Conservation (phyloP, 768 basidiomycete genomes). For the Boletus rubescentipes region DNA sequence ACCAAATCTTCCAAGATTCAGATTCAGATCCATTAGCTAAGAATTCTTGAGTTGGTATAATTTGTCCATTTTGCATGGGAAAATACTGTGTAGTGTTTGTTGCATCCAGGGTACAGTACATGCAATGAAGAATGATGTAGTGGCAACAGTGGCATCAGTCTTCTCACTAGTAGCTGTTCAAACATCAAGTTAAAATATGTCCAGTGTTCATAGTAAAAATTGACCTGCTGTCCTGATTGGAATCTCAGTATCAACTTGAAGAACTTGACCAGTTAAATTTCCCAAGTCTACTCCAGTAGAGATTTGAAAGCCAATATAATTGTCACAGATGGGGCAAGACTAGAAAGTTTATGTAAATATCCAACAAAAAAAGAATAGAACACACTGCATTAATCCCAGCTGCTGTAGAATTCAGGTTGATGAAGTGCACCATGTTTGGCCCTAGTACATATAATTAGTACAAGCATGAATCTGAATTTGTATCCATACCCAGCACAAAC, state of each 20-base stretch:
- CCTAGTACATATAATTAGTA: neutral
- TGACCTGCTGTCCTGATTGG: neutral
- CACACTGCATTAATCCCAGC: neutral
- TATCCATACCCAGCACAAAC: neutral
- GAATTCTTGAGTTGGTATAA: too few relatives aligned
- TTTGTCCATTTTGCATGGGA: neutral
- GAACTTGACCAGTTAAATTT: neutral
- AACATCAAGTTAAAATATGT: neutral
- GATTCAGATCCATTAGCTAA: neutral
- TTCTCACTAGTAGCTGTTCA: neutral
- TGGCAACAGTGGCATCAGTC: neutral
- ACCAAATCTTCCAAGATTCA: conserved; percentile 6
- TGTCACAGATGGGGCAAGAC: neutral
- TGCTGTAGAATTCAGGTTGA: too few relatives aligned
- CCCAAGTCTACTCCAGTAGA: neutral
- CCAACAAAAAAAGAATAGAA: neutral
- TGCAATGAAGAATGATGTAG: conserved; percentile 1
- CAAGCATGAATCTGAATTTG: neutral
- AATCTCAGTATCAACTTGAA: neutral
- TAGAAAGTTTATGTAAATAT: neutral
- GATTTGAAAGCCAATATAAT: neutral
- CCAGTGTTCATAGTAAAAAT: neutral
- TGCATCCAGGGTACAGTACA: conserved; percentile 6
- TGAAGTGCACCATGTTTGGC: neutral
- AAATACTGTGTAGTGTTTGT: neutral